Conservation (phyloP, 1,284 basidiomycete species). For the Xerocomus subilludens region DNA sequence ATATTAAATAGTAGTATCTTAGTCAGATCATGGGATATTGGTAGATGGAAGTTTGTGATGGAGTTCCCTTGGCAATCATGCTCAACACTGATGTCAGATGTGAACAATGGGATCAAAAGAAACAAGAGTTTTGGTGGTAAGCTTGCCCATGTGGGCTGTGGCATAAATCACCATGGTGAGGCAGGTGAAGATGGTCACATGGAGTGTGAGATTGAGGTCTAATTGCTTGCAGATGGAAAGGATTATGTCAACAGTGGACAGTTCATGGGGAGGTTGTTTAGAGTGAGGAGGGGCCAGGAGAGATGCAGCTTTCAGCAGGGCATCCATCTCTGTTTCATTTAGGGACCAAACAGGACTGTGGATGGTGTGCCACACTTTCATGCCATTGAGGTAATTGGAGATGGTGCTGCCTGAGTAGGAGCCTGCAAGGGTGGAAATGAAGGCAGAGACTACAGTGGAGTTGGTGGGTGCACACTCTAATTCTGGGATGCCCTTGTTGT, state of each 20-base stretch:
- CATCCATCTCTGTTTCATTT: background rate
- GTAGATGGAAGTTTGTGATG: too few relatives aligned
- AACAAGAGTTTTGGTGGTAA: background rate
- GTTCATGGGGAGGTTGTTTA: background rate
- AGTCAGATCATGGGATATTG: too few relatives aligned
- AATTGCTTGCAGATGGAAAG: background rate
- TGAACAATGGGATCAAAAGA: background rate
- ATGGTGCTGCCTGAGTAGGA: background rate
- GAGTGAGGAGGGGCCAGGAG: background rate
- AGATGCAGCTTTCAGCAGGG: background rate
- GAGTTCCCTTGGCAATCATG: too few relatives aligned
- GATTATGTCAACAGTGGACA: background rate
- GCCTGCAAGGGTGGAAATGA: background rate
- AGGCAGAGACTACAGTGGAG: background rate
- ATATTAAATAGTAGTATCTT: too few relatives aligned
- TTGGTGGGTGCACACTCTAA: background rate
- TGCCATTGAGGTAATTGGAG: background rate
- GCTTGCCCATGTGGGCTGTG: background rate
- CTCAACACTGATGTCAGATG: too few relatives aligned
- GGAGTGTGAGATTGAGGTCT: background rate
- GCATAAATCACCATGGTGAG: background rate
- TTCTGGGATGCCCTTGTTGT: background rate
- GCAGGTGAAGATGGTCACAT: background rate
- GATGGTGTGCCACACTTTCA: background rate
- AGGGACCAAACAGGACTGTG: background rate